phyloP scores from a whole-genome alignment of 768 basidiomycete genomes.

The Chalciporus piperatus region DNA sequence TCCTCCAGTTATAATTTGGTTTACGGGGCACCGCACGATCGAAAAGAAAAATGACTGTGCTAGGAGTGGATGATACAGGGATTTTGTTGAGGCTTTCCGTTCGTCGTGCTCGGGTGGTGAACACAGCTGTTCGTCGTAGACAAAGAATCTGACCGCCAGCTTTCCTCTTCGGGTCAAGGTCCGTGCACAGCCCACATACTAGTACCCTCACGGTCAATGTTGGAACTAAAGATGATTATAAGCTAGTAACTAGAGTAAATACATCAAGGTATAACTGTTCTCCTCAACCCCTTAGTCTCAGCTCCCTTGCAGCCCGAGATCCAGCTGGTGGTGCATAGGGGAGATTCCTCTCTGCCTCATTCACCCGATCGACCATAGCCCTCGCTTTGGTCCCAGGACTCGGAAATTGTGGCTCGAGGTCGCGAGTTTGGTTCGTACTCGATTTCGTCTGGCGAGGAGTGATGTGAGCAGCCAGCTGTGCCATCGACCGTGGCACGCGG shows the following conservation, averaged over 20 bases:
- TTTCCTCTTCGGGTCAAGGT: conserved; percentile 12
- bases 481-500: conserved; percentile 13
- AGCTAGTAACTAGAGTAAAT: too few species aligned
- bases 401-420: conserved; percentile 5
- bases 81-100: background rate
- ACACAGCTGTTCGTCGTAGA: background rate
- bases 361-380: conserved; percentile 9
- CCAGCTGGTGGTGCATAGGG: conserved; percentile 13
- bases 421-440: background rate
- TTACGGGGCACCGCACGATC: conserved; percentile 85
- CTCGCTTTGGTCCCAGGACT: conserved; percentile 15
- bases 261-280: background rate
- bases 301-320: conserved; percentile 13
- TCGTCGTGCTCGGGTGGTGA: conserved; percentile 2
- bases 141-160: background rate
- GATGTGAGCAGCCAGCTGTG: background rate
- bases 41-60: conserved; percentile 33
- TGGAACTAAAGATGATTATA: too few species aligned
- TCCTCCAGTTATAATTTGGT: conserved; percentile 41
- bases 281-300: background rate
- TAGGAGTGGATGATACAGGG: background rate
- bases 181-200: conserved; percentile 13
- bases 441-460: conserved; percentile 13
- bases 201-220: too few species aligned
- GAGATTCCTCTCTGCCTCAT: background rate